Evolutionary conservation across 768 basidiomycete genomes (phyloP), one percentile per base, ranked within the genome.

Genomic region (Suillus bovinus): DNA sequence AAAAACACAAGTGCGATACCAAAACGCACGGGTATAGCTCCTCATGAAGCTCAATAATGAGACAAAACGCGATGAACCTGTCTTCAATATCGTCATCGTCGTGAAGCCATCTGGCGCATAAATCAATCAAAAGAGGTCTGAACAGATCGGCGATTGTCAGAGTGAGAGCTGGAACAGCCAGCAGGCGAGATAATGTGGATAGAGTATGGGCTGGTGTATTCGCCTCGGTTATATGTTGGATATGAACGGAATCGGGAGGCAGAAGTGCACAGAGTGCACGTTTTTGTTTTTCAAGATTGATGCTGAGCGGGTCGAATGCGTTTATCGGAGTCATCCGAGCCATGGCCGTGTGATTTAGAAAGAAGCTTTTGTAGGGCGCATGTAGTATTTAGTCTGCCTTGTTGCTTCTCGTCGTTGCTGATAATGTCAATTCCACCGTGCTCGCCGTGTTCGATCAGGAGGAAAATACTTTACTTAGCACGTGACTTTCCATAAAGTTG

Each of bases 91-190:
- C 76, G 46, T 81, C 74, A 41, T 79, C 68, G 22, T 79, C 76
- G n/a, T 88, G 78, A 46, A 96, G 71, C 94, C 93, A 97, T 68
- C 91, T 76, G 4, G 90, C 90, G 68, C 88, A 88, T 29, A 99
- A 76, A 73, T 96, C 91, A 31, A 90, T 68, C 42, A 94, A 72
- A 58, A 98, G 74, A 4, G 96, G 95, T 64, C 90, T 79, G 76
- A 91, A 98, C 13, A 82, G 65, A 7, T 77, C 79, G 22, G 90
- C 85, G 63, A 98, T 79, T 14, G 78, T 68, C 34, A 82, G 68
- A 0, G 93, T 93, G 47, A 89, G 80, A 13, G 84, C 80, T 10
- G 91, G 88, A 20, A 79, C 70, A 0, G 84, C 77, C 16, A 94
- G 80, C 9, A 91, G 74, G 34, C 76, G 71, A 6, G 93, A 90